Percentiles rank a stretch among this genome's conserved stretches.
These are phyloP conservation scores for Plasmodium inui DNA, from an alignment of 169 alveolate species.

Conservation along the genomic window DNA sequence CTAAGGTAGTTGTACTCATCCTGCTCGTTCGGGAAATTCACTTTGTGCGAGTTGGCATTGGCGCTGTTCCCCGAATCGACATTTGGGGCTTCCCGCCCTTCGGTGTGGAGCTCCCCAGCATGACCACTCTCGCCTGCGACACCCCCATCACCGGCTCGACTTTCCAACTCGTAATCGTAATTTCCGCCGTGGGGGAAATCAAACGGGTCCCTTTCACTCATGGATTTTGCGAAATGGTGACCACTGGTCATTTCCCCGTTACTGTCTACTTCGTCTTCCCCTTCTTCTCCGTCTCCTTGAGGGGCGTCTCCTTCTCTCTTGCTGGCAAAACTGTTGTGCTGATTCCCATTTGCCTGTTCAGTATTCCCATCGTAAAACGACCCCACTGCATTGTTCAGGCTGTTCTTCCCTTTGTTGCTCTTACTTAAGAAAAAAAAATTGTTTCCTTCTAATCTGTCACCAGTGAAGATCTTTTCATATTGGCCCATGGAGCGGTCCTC, in stretches of 20 bases:
- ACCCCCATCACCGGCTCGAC: background rate
- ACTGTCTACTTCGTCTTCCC: background rate
- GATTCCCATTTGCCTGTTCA: background rate
- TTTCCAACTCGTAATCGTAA: background rate
- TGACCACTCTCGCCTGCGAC: background rate
- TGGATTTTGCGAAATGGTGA: background rate
- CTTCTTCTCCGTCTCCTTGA: background rate
- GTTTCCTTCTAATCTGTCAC: background rate
- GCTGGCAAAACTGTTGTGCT: background rate
- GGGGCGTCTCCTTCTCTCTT: background rate
- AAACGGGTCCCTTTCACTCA: background rate
- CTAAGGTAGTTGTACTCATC: background rate
- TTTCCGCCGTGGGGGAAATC: background rate
- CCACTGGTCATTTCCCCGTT: background rate
- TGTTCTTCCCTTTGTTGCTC: slow-evolving; percentile 1
- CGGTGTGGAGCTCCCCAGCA: background rate
- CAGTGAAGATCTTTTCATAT: background rate
- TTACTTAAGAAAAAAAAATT: slow-evolving; percentile 12
- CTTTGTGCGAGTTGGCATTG: background rate
- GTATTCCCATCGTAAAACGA: background rate
- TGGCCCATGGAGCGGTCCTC: background rate
- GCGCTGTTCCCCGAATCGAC: background rate
- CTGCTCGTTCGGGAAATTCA: slow-evolving; percentile 10
- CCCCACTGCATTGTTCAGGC: background rate
- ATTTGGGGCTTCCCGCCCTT: background rate